Base-by-base conservation (phyloP, 352 stramenopile species). In the Globisporangium megalacanthum region DNA sequence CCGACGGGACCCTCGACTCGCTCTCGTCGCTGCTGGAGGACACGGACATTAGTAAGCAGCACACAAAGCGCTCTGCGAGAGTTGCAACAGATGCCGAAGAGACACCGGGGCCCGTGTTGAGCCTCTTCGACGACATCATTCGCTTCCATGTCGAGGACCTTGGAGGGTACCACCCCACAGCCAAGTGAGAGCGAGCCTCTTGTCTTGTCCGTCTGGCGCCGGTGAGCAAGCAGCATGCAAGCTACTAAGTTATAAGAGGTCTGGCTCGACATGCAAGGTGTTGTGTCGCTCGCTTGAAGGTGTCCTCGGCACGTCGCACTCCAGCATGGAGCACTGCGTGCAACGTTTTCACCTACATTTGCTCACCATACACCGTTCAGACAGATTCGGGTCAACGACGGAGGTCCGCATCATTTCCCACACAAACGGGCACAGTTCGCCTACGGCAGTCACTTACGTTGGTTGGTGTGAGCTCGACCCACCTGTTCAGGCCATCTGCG, bases 81-180 rank as follows among this genome's bases (percentile, higher is more conserved):
- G 22, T 22, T n/a, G 19, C 8, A 37, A 15, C 36, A 42, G 36
- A 4, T 5, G 37, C 9, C 25, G 39, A 47, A 9, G 15, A 35
- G 49, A 36, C 6, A 31, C 46, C 37, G 9, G 37, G 5, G 31
- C 41, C 58, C 5, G 20, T 57, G 19, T 52, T 54, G 51, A 73
- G 66, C 35, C 56, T 77, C 29, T 58, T 77, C 37, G 69, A 77
- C 61, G 67, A 75, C 48, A 73, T 77, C 49, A 63, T 77, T 46
- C 69, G 69, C 49, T 77, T 77, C 56, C 69, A 77, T 45, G 64
- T 77, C 31, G 54, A 67, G 44, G 63, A 77, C 19, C 64, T 77
- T 15, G 66, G 66, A 37, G 46, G 48, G 14, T 61, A 61, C 53
- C 29, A 58, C 31, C 36, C 51, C 31, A 17, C n/a, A 45, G 41